Conservation (phyloP, 2,329 filamentous ascomycete species). For the Apiospora malaysiana region DNA sequence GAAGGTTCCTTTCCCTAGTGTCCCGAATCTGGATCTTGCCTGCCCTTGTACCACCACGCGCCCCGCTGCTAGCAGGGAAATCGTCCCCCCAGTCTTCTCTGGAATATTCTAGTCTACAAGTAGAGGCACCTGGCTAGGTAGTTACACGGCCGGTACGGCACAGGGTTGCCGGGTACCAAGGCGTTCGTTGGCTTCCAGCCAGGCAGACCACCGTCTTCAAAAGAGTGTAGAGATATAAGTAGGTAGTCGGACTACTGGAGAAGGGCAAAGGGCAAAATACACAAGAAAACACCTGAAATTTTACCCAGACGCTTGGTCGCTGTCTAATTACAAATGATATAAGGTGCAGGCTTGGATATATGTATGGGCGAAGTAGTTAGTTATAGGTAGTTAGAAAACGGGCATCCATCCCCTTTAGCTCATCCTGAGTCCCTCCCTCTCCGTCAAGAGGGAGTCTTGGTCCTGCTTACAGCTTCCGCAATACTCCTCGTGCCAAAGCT, state of each 20-base stretch:
- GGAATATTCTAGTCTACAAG: too few species aligned
- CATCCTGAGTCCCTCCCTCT: slow-evolving; percentile 33
- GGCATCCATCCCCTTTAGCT: slow-evolving; percentile 2
- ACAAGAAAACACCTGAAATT: too few species aligned
- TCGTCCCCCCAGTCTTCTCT: background rate
- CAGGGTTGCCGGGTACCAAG: too few species aligned
- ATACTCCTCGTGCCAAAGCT: slow-evolving; percentile 58
- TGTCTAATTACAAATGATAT: background rate
- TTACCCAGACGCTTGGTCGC: background rate
- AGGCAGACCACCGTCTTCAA: too few species aligned
- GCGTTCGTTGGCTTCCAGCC: too few species aligned
- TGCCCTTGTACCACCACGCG: background rate
- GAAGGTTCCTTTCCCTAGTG: background rate
- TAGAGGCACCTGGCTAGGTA: too few species aligned
- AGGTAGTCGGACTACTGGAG: too few species aligned
- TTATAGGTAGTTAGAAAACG: background rate
- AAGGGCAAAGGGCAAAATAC: too few species aligned
- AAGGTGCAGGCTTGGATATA: background rate
- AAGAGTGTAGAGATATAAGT: too few species aligned
- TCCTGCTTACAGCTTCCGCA: slow-evolving; percentile 63
- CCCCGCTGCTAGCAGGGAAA: background rate
- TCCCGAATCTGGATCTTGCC: background rate
- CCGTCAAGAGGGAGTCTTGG: slow-evolving; percentile 37
- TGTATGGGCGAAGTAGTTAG: background rate
- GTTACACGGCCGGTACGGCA: too few species aligned